A percentile compares a stretch with the other conserved stretches of the same genome.
These are phyloP conservation scores for Talaromyces ruber DNA, from an alignment of 495 filamentous ascomycete species.

Conservation along the genomic window DNA sequence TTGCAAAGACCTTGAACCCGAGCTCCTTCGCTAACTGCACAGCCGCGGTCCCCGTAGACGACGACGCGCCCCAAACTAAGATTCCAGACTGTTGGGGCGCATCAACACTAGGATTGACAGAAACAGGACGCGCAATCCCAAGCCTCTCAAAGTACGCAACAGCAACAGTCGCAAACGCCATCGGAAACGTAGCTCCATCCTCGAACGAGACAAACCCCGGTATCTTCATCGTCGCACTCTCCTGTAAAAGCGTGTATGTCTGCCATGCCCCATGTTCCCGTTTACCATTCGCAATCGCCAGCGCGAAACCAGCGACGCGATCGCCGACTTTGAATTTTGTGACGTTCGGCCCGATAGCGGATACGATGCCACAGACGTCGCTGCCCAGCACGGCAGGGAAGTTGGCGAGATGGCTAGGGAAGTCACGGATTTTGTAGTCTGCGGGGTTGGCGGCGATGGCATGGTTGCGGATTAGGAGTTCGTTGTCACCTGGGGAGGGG, in stretches of 20 bases:
- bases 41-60: slow-evolving; percentile 28
- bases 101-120: neutral
- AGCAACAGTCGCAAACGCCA: slow-evolving; percentile 23
- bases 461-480: slow-evolving; percentile 28
- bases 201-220: slow-evolving; percentile 27
- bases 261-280: slow-evolving; percentile 37
- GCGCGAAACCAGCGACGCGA: slow-evolving; percentile 27
- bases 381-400: slow-evolving; percentile 35
- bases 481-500: slow-evolving; percentile 18
- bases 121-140: neutral
- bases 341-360: slow-evolving; percentile 23
- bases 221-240: slow-evolving; percentile 16
- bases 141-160: slow-evolving; percentile 14
- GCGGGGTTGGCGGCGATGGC: slow-evolving; percentile 37
- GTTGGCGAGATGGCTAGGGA: slow-evolving; percentile 11
- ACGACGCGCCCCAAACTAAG: slow-evolving; percentile 41
- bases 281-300: neutral
- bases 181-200: slow-evolving; percentile 29
- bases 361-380: slow-evolving; percentile 33
- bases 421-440: slow-evolving; percentile 22
- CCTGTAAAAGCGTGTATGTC: slow-evolving; percentile 17
- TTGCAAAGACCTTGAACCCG: slow-evolving; percentile 39
- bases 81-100: slow-evolving; percentile 11
- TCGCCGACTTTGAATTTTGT: slow-evolving; percentile 29
- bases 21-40: slow-evolving; percentile 32